These are phyloP conservation scores for Populus hybrid DNA, from an alignment of 441 rosid species.

Conservation along the genomic window DNA sequence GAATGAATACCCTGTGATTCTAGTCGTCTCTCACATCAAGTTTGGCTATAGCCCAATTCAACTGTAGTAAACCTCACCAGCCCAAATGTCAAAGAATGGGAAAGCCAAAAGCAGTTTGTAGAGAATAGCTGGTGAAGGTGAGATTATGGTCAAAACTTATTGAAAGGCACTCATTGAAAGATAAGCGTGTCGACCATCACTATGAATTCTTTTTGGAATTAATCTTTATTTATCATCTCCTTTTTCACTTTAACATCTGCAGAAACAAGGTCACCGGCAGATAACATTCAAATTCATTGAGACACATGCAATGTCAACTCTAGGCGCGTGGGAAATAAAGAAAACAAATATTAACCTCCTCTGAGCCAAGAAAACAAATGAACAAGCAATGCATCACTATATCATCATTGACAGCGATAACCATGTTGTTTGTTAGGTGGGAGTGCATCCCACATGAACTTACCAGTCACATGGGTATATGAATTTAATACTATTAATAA, in stretches of 20 bases:
- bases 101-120: constrained; percentile 27
- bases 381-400: neutral
- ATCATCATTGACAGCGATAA: neutral
- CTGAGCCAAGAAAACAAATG: neutral
- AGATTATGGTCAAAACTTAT: constrained; percentile 32
- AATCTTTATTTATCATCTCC: constrained; percentile 49
- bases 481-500: neutral
- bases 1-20: constrained; percentile 25
- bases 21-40: constrained; percentile 30
- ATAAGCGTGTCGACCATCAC: constrained; percentile 46
- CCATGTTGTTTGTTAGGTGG: neutral
- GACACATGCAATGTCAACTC: constrained; percentile 24
- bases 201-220: constrained; percentile 34
- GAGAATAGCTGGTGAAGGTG: constrained; percentile 37
- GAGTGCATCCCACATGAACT: neutral
- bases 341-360: neutral
- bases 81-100: constrained; percentile 28
- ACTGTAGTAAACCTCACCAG: constrained; percentile 38
- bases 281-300: constrained; percentile 30
- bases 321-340: neutral
- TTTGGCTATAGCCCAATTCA: constrained; percentile 30
- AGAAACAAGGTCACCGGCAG: constrained; percentile 50
- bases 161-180: constrained; percentile 35
- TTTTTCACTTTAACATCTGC: constrained; percentile 63
- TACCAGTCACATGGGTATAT: neutral